These are phyloP conservation scores for Xylona heveae DNA, from an alignment of 495 filamentous ascomycete species.

Conservation along the genomic window DNA sequence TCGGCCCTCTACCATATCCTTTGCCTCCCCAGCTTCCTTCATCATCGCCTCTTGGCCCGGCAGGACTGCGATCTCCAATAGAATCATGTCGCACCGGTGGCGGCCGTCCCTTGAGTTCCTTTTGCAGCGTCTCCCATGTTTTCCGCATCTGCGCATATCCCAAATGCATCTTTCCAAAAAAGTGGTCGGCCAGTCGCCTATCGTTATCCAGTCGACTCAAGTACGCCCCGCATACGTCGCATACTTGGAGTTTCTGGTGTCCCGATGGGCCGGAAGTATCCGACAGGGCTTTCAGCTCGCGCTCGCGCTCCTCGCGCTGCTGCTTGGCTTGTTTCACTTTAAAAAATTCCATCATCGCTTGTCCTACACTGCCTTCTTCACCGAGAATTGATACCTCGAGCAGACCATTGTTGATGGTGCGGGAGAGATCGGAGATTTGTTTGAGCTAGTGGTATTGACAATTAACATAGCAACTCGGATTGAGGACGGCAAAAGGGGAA, in stretches of 20 bases:
- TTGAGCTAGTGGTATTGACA: conserved; percentile 33
- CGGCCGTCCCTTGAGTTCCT: conserved; percentile 58
- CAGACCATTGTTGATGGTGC: conserved; percentile 62
- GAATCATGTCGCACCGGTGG: conserved; percentile 28
- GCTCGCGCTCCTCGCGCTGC: conserved; percentile 66
- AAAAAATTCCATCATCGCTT: conserved; percentile 71
- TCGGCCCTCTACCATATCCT: conserved; percentile 12
- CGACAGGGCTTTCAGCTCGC: conserved; percentile 73
- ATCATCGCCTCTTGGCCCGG: conserved; percentile 29
- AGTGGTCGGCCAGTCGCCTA: conserved; percentile 81
- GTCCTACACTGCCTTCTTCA: conserved; percentile 56
- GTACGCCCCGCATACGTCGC: conserved; percentile 94
- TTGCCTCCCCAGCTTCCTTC: conserved; percentile 15
- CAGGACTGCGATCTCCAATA: conserved; percentile 27
- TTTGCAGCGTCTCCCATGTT: conserved; percentile 64
- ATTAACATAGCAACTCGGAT: conserved; percentile 1
- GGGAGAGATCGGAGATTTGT: conserved; percentile 60
- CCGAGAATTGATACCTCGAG: conserved; percentile 72
- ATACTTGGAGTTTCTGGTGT: conserved; percentile 95
- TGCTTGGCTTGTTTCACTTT: conserved; percentile 60
- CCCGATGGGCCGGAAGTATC: conserved; percentile 83
- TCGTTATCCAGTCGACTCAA: conserved; percentile 84
- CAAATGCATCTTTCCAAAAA: conserved; percentile 98
- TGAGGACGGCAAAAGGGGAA: background rate
- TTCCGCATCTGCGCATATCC: conserved; percentile 96